A percentile compares a stretch with the other conserved stretches of the same genome.
phyloP scores from a whole-genome alignment of 176 grass and related monocot species.

The Lolium perenne region DNA sequence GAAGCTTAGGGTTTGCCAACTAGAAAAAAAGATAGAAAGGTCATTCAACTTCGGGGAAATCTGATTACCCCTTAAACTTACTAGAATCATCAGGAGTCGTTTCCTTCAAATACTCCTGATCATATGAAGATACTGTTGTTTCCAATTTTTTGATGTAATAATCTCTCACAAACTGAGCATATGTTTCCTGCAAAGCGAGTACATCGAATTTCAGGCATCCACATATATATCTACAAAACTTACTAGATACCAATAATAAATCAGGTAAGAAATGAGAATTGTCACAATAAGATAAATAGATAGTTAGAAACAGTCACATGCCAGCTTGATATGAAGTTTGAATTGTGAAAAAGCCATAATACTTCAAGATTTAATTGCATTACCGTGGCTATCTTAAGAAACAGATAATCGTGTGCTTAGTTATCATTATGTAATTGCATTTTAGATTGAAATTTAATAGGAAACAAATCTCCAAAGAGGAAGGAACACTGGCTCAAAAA shows the following conservation, averaged over 20 bases:
- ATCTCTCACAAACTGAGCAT: slow-evolving; percentile 76
- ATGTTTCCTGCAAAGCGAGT: slow-evolving; percentile 64
- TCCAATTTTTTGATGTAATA: slow-evolving; percentile 67
- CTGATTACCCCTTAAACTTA: slow-evolving; percentile 17
- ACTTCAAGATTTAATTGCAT: background rate
- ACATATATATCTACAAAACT: background rate
- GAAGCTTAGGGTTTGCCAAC: background rate
- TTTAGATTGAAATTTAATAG: background rate
- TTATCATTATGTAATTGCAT: background rate
- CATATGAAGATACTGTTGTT: slow-evolving; percentile 66
- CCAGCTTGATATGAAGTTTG: background rate
- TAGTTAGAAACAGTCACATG: background rate
- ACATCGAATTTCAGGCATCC: slow-evolving; percentile 4
- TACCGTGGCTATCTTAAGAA: background rate
- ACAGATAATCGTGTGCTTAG: background rate
- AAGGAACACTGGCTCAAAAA: background rate
- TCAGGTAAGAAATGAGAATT: background rate
- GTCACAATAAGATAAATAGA: slow-evolving; percentile 19
- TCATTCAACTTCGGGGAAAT: background rate
- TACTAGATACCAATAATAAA: too few relatives aligned
- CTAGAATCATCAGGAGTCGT: slow-evolving; percentile 70
- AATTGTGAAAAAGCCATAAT: background rate
- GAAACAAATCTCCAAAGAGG: background rate
- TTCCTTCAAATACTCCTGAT: slow-evolving; percentile 83
- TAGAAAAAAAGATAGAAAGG: background rate